Evolutionary conservation across 106 monocot genomes (phyloP).

Genomic region (Platanthera zijinensis): DNA sequence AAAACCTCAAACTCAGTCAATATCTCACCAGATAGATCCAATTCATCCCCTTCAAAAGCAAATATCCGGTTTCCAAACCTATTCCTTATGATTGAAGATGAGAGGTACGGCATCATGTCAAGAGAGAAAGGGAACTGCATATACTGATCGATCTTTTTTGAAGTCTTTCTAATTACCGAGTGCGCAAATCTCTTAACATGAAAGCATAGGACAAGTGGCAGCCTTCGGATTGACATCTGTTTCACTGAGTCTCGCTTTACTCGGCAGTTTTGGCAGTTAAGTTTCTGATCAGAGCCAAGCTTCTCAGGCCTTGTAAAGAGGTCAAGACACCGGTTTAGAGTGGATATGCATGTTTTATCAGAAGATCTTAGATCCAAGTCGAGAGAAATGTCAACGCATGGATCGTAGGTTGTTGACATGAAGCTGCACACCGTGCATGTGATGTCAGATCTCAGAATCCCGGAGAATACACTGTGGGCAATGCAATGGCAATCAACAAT

Average conservation of each 20-base stretch:
- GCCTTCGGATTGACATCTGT: conserved; percentile 57
- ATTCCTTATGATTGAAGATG: conserved; percentile 39
- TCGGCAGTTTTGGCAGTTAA: conserved; percentile 43
- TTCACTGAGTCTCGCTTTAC: conserved; percentile 40
- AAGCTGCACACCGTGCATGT: conserved; percentile 52
- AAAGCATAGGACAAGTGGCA: conserved; percentile 52
- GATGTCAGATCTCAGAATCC: conserved; percentile 45
- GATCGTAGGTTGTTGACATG: conserved; percentile 66
- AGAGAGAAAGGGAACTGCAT: conserved; percentile 53
- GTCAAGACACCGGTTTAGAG: conserved; percentile 41
- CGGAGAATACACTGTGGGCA: conserved; percentile 59
- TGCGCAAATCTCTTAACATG: conserved; percentile 65
- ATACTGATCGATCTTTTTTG: conserved; percentile 46
- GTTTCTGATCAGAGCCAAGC: conserved; percentile 47
- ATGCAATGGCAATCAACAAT: conserved; percentile 56
- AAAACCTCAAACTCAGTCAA: conserved; percentile 57
- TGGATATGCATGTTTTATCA: conserved; percentile 14
- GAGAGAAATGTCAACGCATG: conserved; percentile 59
- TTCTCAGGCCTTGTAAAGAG: conserved; percentile 62
- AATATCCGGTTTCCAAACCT: conserved; percentile 56
- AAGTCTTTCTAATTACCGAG: conserved; percentile 14
- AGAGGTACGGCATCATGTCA: conserved; percentile 59
- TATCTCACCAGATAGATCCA: conserved; percentile 16
- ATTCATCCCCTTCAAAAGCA: conserved; percentile 40
- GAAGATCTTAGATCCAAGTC: conserved; percentile 14